Evolutionary conservation across 331 rosid species (phyloP).

Genomic region (Malus hybrid): DNA sequence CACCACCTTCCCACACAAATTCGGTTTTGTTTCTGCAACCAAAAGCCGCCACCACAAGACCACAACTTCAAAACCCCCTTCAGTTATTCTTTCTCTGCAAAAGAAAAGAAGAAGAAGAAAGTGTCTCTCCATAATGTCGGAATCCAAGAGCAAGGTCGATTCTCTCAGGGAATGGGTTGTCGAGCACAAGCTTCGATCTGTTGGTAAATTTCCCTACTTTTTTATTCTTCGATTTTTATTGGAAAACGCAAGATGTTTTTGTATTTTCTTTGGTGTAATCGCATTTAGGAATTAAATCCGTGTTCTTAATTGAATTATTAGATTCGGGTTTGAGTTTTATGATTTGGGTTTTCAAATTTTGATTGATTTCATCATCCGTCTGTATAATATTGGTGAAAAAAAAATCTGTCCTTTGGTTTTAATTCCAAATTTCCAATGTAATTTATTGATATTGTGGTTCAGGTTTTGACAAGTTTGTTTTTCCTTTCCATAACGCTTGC

Average conservation of each 20-base stretch:
- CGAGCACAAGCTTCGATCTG: slow-evolving; percentile 89
- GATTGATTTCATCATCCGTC: background rate
- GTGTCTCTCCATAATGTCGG: slow-evolving; percentile 40
- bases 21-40: slow-evolving; percentile 5
- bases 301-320: too few relatives aligned
- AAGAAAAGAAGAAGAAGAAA: too few relatives aligned
- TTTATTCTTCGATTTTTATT: background rate
- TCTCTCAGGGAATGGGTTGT: slow-evolving; percentile 68
- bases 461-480: background rate
- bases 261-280: background rate
- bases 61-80: background rate
- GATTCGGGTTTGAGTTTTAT: background rate
- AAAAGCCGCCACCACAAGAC: background rate
- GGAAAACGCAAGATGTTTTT: background rate
- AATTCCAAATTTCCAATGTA: background rate
- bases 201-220: slow-evolving; percentile 39
- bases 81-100: background rate
- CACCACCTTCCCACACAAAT: background rate
- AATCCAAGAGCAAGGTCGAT: slow-evolving; percentile 52
- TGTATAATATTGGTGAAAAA: background rate
- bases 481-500: background rate
- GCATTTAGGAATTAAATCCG: background rate
- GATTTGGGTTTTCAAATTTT: background rate
- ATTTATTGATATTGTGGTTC: background rate
- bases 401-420: background rate